phyloP scores from a whole-genome alignment of 352 stramenopile species.

The Globisporangium cylindrosporum region DNA sequence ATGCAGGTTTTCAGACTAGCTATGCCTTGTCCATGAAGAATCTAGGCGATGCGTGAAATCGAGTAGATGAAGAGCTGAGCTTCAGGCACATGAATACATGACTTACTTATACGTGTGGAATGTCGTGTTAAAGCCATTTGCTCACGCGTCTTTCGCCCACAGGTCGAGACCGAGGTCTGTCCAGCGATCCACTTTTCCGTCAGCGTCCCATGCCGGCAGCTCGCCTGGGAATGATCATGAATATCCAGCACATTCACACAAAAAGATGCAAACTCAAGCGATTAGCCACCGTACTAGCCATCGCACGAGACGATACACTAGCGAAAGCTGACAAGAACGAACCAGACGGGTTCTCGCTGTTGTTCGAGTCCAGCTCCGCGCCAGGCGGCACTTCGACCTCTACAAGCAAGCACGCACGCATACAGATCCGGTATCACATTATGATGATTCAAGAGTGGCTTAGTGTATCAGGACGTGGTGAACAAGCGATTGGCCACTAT shows the following conservation, averaged over 20 bases:
- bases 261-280: not conserved
- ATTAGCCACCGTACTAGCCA: not conserved
- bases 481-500: not conserved
- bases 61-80: not conserved
- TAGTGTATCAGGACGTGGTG: not conserved
- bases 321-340: not conserved
- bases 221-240: slow-evolving; percentile 38
- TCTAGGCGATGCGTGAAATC: not conserved
- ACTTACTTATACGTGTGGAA: not conserved
- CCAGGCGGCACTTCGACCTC: slow-evolving; percentile 69
- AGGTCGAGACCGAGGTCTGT: slow-evolving; percentile 75
- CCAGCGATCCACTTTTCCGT: slow-evolving; percentile 72
- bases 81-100: not conserved
- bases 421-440: too few relatives aligned
- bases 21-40: not conserved
- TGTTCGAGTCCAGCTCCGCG: slow-evolving; percentile 55
- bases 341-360: slow-evolving; percentile 48
- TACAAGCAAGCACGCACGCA: slow-evolving; percentile 15
- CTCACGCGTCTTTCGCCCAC: slow-evolving; percentile 40
- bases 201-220: slow-evolving; percentile 39
- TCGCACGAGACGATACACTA: not conserved
- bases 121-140: not conserved
- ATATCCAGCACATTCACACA: not conserved
- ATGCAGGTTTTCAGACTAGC: not conserved
- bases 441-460: not conserved